Conservation (phyloP, 169 alveolate genomes). For the Besnoitia besnoiti region DNA sequence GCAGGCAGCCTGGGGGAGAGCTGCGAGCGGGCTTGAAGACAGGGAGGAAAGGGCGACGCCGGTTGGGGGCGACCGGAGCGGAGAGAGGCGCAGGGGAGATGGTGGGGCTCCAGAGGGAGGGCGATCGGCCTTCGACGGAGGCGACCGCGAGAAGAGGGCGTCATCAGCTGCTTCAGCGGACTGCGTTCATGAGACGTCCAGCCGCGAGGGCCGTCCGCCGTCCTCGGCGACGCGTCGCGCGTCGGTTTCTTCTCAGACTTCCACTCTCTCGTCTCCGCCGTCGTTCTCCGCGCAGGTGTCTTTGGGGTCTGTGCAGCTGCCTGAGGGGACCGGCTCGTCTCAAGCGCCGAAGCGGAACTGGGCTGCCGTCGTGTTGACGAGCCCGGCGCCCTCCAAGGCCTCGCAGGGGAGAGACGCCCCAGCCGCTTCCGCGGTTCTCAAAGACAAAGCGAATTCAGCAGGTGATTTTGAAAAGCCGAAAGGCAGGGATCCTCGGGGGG, state of each 20-base stretch:
- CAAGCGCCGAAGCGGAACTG: not conserved
- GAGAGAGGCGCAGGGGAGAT: not conserved
- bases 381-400: not conserved
- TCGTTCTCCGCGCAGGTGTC: not conserved
- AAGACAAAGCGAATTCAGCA: too few species aligned
- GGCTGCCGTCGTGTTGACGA: not conserved
- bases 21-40: not conserved
- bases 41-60: not conserved
- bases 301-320: not conserved
- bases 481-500: not conserved
- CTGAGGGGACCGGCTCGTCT: not conserved
- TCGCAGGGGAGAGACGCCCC: not conserved
- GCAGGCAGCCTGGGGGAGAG: not conserved
- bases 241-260: not conserved
- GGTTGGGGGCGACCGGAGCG: not conserved
- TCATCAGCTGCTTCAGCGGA: not conserved
- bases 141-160: too few species aligned
- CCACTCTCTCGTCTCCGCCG: not conserved
- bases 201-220: too few species aligned
- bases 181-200: not conserved
- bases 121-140: not conserved
- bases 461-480: too few species aligned
- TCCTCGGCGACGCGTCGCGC: not conserved
- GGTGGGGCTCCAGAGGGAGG: not conserved
- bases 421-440: not conserved